phyloP scores from a whole-genome alignment of 768 basidiomycete species.

The Rhodotorula taiwanensis region DNA sequence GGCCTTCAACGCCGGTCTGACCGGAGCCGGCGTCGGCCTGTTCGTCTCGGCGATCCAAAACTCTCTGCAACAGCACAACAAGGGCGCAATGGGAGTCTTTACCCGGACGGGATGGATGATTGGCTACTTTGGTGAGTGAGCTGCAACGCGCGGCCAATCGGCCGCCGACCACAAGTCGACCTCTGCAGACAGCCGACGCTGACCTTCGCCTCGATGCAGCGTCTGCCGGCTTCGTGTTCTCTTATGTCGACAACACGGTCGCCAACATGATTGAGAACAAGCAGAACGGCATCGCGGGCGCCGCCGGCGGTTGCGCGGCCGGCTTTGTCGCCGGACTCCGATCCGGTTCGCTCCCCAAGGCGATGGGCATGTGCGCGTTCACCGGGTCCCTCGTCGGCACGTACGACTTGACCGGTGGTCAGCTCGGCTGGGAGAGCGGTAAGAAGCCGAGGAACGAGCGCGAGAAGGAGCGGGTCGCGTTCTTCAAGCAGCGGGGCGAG shows the following conservation, averaged over 20 bases:
- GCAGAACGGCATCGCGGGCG: conserved; percentile 74
- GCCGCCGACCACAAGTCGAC: too few relatives aligned
- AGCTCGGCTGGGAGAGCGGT: conserved; percentile 42
- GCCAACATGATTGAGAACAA: conserved; percentile 67
- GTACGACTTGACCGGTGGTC: conserved; percentile 69
- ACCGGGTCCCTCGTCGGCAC: conserved; percentile 73
- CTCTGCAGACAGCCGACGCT: too few relatives aligned
- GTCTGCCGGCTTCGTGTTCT: conserved; percentile 31
- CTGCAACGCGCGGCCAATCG: not conserved
- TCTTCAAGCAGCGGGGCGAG: conserved; percentile 27
- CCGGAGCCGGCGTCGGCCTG: conserved; percentile 44
- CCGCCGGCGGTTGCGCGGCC: conserved; percentile 82
- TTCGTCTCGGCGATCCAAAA: conserved; percentile 60
- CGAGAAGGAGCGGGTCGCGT: conserved; percentile 29
- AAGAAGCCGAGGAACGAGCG: conserved; percentile 21
- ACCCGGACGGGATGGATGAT: conserved; percentile 82
- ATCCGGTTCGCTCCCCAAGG: conserved; percentile 28
- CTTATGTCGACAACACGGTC: conserved; percentile 65
- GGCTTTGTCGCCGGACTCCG: conserved; percentile 74
- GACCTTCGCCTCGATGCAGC: not conserved
- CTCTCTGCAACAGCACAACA: conserved; percentile 66
- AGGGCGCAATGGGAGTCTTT: conserved; percentile 76
- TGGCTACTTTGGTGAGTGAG: conserved; percentile 71
- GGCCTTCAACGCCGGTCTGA: conserved; percentile 30
- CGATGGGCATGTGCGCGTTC: conserved; percentile 35